These are phyloP conservation scores for Platanus orientalis DNA, from an alignment of 164 flowering plant genomes.

Conservation along the genomic window DNA sequence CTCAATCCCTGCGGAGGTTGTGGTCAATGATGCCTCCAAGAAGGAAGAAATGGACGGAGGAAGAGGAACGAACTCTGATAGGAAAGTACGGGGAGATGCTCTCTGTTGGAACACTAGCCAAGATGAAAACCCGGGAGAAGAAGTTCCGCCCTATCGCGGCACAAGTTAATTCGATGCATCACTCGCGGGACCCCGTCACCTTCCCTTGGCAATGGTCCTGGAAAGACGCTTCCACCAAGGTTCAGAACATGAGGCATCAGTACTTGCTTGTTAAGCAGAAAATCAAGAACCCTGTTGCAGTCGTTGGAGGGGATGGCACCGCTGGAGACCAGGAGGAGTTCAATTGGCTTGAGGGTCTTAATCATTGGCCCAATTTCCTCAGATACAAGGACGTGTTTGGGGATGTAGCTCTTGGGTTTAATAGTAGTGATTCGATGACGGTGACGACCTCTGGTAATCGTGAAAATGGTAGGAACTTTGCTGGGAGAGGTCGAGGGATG, in stretches of 20 bases:
- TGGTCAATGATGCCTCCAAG: conserved; percentile 49
- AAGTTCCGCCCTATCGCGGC: conserved; percentile 69
- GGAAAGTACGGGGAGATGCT: conserved; percentile 75
- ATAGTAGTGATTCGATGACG: conserved; percentile 22
- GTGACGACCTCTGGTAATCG: conserved; percentile 9
- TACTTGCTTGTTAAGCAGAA: conserved; percentile 87
- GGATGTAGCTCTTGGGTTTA: conserved; percentile 49
- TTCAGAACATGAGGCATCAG: conserved; percentile 96
- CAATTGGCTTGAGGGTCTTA: conserved; percentile 79
- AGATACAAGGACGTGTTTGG: conserved; percentile 87
- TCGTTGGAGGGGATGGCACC: conserved; percentile 14
- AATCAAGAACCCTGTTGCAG: conserved; percentile 45
- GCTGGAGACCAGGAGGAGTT: conserved; percentile 41
- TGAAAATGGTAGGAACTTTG: conserved; percentile 26
- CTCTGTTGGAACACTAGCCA: conserved; percentile 56
- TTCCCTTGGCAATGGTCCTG: conserved; percentile 93
- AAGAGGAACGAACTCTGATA: conserved; percentile 82
- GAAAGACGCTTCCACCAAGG: conserved; percentile 92
- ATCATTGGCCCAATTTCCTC: conserved; percentile 83
- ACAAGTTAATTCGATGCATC: conserved; percentile 68
- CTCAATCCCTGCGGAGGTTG: background rate
- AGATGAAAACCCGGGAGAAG: conserved; percentile 83
- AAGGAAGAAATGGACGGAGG: conserved; percentile 94
- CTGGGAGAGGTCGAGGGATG: conserved; percentile 25
- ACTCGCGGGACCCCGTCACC: conserved; percentile 52